phyloP scores from a whole-genome alignment of 2,329 filamentous ascomycete genomes.

The Chrysoporthe austroafricana region DNA sequence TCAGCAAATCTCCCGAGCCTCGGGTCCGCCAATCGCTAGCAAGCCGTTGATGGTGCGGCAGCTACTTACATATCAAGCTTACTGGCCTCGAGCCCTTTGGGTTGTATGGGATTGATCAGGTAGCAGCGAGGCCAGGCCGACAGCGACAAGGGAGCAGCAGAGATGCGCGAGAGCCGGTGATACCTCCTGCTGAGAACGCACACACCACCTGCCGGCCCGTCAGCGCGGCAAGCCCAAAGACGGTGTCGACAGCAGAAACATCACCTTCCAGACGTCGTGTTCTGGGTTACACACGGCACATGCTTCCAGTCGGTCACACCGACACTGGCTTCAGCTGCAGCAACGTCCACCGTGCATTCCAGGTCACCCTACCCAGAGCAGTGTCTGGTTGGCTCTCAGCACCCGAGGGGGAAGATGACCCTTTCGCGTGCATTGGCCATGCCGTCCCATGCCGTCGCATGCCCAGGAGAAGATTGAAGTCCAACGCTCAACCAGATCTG shows the following conservation, averaged over 20 bases:
- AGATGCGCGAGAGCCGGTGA: no score
- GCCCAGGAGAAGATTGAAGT: not conserved
- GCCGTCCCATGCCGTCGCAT: not conserved
- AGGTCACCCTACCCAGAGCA: not conserved
- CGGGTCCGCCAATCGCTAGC: conserved; percentile 28
- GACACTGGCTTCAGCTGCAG: not conserved
- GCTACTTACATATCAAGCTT: conserved; percentile 14
- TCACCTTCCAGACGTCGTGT: not conserved
- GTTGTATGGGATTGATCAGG: conserved; percentile 2
- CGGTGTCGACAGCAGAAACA: conserved; percentile 3
- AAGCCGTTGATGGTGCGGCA: conserved; percentile 19
- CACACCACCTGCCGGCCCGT: not conserved
- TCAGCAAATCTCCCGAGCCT: conserved; percentile 27
- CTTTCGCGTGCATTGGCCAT: not conserved
- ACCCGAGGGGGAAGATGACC: not conserved
- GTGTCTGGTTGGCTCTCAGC: not conserved
- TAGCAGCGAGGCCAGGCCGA: not conserved
- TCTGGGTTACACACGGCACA: conserved; percentile 6
- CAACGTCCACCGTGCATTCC: not conserved
- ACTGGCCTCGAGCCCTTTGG: conserved; percentile 7
- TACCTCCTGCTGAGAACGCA: not conserved
- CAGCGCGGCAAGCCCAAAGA: conserved; percentile 3
- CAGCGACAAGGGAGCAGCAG: not conserved
- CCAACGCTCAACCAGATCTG: not conserved
- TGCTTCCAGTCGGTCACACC: not conserved